These are phyloP conservation scores for Omphalotus guepiniiformis DNA, from an alignment of 768 basidiomycete genomes.

Conservation along the genomic window DNA sequence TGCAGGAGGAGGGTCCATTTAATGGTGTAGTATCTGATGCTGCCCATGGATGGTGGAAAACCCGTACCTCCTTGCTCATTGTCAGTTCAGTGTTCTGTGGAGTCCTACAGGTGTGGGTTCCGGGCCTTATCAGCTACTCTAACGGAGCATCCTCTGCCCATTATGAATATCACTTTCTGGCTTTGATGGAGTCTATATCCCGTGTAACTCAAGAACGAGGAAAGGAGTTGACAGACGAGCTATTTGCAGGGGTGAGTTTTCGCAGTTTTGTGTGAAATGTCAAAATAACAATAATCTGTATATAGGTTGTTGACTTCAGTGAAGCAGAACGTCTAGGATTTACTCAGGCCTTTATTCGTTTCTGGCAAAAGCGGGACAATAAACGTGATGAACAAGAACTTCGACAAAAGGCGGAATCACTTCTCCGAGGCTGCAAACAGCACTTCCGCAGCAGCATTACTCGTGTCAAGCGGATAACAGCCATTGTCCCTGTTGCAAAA, in stretches of 20 bases:
- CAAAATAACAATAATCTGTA: too few species aligned
- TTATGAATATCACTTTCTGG: not conserved
- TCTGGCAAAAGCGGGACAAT: slow-evolving; percentile 13
- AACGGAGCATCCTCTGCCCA: not conserved
- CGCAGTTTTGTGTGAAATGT: too few species aligned
- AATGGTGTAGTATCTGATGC: slow-evolving; percentile 1
- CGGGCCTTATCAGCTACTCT: not conserved
- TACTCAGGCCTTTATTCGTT: slow-evolving; percentile 22
- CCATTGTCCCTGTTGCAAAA: slow-evolving; percentile 16
- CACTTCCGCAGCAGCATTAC: slow-evolving; percentile 27
- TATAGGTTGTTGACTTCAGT: slow-evolving; percentile 33
- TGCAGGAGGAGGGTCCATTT: not conserved
- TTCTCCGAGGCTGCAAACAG: slow-evolving; percentile 27
- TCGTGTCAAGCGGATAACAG: slow-evolving; percentile 20
- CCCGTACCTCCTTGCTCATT: not conserved
- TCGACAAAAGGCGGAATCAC: slow-evolving; percentile 1
- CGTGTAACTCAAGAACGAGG: not conserved
- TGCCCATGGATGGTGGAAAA: not conserved
- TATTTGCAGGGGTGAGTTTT: not conserved
- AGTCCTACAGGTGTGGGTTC: not conserved
- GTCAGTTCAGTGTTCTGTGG: not conserved
- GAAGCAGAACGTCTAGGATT: slow-evolving; percentile 29
- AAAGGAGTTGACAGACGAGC: not conserved
- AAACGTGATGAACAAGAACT: slow-evolving; percentile 10
- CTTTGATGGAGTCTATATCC: not conserved